Evolutionary conservation across 805 yeast genomes (phyloP), one percentile per base, ranked within the genome.

Genomic region (Ogataea philodendri): DNA sequence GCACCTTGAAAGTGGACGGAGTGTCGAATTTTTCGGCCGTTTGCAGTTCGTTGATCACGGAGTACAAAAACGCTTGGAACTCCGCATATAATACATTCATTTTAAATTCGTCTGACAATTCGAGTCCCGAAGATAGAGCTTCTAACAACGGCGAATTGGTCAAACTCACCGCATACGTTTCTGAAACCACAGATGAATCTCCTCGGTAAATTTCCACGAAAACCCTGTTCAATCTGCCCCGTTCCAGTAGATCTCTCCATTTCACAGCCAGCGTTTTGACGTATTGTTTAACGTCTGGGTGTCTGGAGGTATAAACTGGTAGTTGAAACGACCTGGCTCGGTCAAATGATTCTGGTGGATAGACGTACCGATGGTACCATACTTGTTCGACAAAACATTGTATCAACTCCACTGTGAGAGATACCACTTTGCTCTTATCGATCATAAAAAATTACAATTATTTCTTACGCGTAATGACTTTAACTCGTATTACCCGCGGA

Each of bases 381-480:
- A 81, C 63, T 26, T 75, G 75, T 41, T 80, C 81, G 7, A 74
- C 50, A 60, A 72, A 67, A 1, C 70, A 73, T 3, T 63, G 58
- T 9, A 80, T 41, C 33, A 77, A 70, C 48, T 76, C 82, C 18
- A 70, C 57, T 5, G 78, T 37, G 5, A 66, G 48, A 2, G 57
- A 40, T 5, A 67, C n/a, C n/a, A n/a, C n/a, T n/a, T n/a, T 33
- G 6, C 69, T 25, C 27, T 40, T 37, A 11, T 40, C 32, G 33
- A 35, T 35, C 39, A 35, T 39, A 23, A 26, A 32, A 26, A 19
- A 23, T 16, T 8, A 8, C 16, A 33, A 22, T 4, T 23, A 14
- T 23, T 34, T 33, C 17, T 33, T 34, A 26, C 35, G 39, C 39
- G 39, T 35, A n/a, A 55, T 55, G 60, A 22, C 54, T 8, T 60